These are phyloP conservation scores for Flaveria bidentis DNA, from an alignment of 129 eudicot species.

Conservation along the genomic window DNA sequence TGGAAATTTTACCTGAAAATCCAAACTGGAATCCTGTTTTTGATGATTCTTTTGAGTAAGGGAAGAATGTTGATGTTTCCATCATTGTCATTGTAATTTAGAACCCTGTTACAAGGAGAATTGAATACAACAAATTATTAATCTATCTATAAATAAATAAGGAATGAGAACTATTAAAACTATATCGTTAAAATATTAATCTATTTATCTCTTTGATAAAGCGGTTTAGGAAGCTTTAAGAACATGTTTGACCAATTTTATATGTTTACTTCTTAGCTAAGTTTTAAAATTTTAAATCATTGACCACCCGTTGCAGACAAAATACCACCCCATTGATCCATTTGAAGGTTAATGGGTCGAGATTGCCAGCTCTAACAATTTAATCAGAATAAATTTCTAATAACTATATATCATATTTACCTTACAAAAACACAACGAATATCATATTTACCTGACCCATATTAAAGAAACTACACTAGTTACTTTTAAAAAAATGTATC, in stretches of 20 bases:
- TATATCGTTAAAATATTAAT: neutral
- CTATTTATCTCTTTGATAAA: neutral
- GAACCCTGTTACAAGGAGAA: slow-evolving; percentile 40
- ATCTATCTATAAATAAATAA: too few relatives aligned
- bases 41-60: slow-evolving; percentile 66
- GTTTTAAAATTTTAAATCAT: neutral
- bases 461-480: neutral
- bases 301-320: neutral
- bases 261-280: neutral
- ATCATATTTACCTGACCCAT: neutral
- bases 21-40: slow-evolving; percentile 71
- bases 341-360: too few relatives aligned
- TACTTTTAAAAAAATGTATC: neutral
- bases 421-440: too few relatives aligned
- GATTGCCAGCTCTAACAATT: too few relatives aligned
- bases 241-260: neutral
- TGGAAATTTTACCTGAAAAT: slow-evolving; percentile 69
- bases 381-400: too few relatives aligned
- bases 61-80: slow-evolving; percentile 84
- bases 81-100: slow-evolving; percentile 62
- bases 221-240: neutral
- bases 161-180: neutral
- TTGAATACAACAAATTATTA: neutral
- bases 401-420: too few relatives aligned
- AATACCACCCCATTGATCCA: too few relatives aligned